Base-by-base conservation (phyloP, 1,284 basidiomycete genomes). In the Leccinum discolor region DNA sequence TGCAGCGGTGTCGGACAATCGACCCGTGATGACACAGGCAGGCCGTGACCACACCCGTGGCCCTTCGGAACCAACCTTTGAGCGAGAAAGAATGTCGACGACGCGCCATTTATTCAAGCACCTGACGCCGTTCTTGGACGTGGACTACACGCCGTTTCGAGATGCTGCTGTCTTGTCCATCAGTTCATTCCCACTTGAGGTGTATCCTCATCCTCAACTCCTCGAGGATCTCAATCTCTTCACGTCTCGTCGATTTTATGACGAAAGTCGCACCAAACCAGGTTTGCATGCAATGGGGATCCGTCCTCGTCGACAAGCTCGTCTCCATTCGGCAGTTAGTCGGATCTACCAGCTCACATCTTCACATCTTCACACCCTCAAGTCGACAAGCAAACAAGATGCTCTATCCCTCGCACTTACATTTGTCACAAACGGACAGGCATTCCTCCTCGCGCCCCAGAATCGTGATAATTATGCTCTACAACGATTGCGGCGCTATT, bases 161-260 rank as follows among this genome's bases (percentile, higher is more conserved):
- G 93, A 96, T 73, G 89, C 91, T 0, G 94, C 94, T 16, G 93
- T 96, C 5, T 82, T 92, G 56, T 95, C 94, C 64, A 90, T 98
- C 71, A 95, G 95, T 70, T 90, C 91, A 35, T 93, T 97, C 72
- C 92, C 94, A 14, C 83, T 86, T 11, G 84, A 83, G 67, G 88
- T 89, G 2, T 95, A 35, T 35, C 32, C 32, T 23, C 26, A 26
- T 75, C 86, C 91, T 12, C 89, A 93, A 32, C 83, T 98, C 12
- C 81, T 96, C 11, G 95, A 97, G 71, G 93, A 94, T 68, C 84
- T 98, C 52, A 91, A 91, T 67, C 84, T 88, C 3, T 86, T 96
- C 54, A 88, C 92, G 4, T 88, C 90, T 40, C 87, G 92, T 26
- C 93, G 95, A 68, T 88, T 96, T 68, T 92, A 91, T 69, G 92